Percentiles rank a stretch among this genome's conserved stretches.
These are phyloP conservation scores for Asterella californica DNA, from an alignment of 225 moss, liverwort and hornwort genomes.

Conservation along the genomic window DNA sequence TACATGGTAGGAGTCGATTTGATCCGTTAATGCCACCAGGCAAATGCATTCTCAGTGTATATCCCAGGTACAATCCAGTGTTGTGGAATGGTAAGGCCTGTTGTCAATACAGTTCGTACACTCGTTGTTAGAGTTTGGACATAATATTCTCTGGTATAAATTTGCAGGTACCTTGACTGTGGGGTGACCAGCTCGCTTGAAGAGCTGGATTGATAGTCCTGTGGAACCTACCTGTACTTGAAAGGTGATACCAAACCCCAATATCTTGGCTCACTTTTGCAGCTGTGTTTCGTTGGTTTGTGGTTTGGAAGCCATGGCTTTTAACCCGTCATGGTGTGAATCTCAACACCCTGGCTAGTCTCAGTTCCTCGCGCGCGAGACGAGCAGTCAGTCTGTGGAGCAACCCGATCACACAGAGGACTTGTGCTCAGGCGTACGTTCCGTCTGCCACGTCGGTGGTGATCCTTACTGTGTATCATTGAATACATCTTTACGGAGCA, in stretches of 20 bases:
- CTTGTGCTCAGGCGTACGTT: background rate
- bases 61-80: conserved; percentile 2
- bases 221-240: conserved; percentile 17
- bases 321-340: background rate
- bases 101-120: conserved; percentile 7
- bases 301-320: conserved; percentile 8
- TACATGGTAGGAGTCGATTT: conserved; percentile 19
- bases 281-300: conserved; percentile 5
- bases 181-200: conserved; percentile 27
- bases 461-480: background rate
- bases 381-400: background rate
- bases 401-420: background rate
- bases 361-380: background rate
- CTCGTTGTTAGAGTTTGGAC: conserved; percentile 10
- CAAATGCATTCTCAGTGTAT: background rate
- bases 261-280: background rate
- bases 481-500: background rate
- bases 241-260: conserved; percentile 15
- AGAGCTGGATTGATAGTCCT: conserved; percentile 28
- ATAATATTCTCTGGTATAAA: conserved; percentile 26
- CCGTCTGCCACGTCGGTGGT: background rate
- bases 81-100: conserved; percentile 10
- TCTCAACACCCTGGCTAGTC: background rate
- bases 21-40: conserved; percentile 3
- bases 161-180: conserved; percentile 39